Base-by-base conservation (phyloP, 768 basidiomycete species). In the Mycena capillaripes region DNA sequence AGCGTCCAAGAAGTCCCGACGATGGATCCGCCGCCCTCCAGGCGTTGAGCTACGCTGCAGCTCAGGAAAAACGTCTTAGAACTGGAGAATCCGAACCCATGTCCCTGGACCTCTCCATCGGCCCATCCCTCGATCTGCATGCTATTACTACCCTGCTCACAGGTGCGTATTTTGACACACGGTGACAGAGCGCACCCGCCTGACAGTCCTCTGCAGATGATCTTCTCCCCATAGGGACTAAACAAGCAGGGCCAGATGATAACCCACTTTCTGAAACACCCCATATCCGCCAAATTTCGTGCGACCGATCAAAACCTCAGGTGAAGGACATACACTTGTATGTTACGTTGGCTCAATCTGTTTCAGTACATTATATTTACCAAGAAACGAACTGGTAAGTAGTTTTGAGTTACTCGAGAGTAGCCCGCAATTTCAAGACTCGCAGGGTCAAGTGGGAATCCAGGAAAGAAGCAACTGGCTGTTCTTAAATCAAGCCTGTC, bases 251-350 rank as follows among this genome's bases (percentile, higher is more conserved):
- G 7, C 74, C 74, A 58, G 75, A 75, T 3, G 75, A 75, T 32
- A 68, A 27, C 32, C 72, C 66, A 52, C 70, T 75, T 27, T 65
- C 74, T 5, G 67, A 71, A 53, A 69, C 72, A 4, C 40, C 70
- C 12, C 46, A 77, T 50, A 77, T 76, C 25, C 71, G 76, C 34
- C 76, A 77, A 53, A 76, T 77, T 48, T 77, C 76, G 5, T 55
- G 36, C 36, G 75, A 77, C 68, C 65, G 64, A 10, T 64, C 75
- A 34, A 76, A 77, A 52, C 70, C 72, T 7, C 76, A 72, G 71
- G 71, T 72, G n/a, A 65, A 34, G 34, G 19, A 27, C 8, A 21
- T 7, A 44, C 19, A 19, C 30, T 34, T n/a, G 1, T 44, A 16
- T 7, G 16, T 3, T 29, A 10, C 5, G 17, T 40, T 57, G 10